Evolutionary conservation across 2,329 filamentous ascomycete genomes (phyloP).

Genomic region (Colletotrichum paranaense): DNA sequence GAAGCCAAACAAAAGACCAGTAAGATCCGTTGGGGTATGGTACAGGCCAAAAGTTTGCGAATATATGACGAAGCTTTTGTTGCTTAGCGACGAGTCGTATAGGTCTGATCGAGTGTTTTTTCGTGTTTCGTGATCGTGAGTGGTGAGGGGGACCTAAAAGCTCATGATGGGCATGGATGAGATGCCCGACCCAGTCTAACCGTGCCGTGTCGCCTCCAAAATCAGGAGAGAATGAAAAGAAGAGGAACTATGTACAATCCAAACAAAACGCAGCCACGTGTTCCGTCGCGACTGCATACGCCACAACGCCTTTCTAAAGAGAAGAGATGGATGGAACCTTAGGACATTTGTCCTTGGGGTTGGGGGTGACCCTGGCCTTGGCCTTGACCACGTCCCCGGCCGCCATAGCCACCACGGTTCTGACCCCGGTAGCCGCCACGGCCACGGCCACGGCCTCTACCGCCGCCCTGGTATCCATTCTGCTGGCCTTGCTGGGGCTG

Average conservation of each 20-base stretch:
- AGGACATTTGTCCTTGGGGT: constrained; percentile 42
- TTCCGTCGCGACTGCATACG: constrained; percentile 24
- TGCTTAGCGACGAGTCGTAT: constrained; percentile 24
- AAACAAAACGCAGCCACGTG: constrained; percentile 31
- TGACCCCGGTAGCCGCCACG: constrained; percentile 39
- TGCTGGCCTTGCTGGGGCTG: constrained; percentile 42
- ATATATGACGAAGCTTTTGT: constrained; percentile 34
- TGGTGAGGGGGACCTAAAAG: constrained; percentile 15
- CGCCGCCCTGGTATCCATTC: constrained; percentile 46
- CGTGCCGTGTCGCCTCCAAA: constrained; percentile 30
- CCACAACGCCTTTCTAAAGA: constrained; percentile 34
- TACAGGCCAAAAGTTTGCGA: constrained; percentile 35
- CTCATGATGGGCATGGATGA: constrained; percentile 23
- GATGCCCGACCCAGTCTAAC: constrained; percentile 35
- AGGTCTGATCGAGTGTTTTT: constrained; percentile 28
- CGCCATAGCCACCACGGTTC: constrained; percentile 26
- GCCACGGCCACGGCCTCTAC: constrained; percentile 41
- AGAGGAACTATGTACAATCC: constrained; percentile 39
- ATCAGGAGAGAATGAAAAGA: constrained; percentile 13
- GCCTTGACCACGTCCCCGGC: constrained; percentile 31
- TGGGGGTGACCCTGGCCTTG: constrained; percentile 37
- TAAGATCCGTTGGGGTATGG: constrained; percentile 34
- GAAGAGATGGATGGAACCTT: constrained; percentile 41
- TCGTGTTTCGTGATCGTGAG: constrained; percentile 33
- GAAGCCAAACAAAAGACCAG: constrained; percentile 35